Conservation (phyloP, 768 basidiomycete species). For the Hemileccinum impolitum region DNA sequence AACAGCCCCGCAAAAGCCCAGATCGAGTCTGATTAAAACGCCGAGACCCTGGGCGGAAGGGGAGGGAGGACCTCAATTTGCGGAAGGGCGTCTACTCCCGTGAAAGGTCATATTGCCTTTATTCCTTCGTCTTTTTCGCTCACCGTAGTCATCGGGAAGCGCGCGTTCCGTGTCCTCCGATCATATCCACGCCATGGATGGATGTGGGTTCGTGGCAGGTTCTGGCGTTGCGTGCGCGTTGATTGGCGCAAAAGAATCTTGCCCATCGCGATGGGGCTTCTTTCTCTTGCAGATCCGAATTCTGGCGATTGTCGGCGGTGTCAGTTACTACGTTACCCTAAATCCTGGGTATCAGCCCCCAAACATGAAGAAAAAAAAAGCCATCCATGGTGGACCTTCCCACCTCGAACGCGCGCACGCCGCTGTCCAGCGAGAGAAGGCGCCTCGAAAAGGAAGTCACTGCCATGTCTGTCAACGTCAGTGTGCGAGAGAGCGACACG, state of each 20-base stretch:
- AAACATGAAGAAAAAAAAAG: too few relatives aligned
- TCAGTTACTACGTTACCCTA: constrained; percentile 13
- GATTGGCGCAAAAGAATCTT: constrained; percentile 17
- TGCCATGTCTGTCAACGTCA: constrained; percentile 4
- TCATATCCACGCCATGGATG: not conserved
- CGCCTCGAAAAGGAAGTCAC: not conserved
- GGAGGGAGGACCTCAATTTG: not conserved
- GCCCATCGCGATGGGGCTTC: constrained; percentile 17
- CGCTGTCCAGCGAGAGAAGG: not conserved
- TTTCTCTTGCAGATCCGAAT: constrained; percentile 25
- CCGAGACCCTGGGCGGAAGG: too few relatives aligned
- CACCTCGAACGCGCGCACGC: not conserved
- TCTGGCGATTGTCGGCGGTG: constrained; percentile 27
- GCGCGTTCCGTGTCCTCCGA: constrained; percentile 12
- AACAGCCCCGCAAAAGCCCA: constrained; percentile 7
- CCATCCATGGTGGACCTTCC: not conserved
- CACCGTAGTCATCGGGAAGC: constrained; percentile 25
- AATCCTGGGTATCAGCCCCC: constrained; percentile 20
- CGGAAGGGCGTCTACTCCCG: constrained; percentile 6
- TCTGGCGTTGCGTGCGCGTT: not conserved
- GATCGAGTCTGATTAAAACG: constrained; percentile 19
- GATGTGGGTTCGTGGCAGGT: not conserved
- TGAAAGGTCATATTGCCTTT: constrained; percentile 20
- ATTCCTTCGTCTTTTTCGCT: not conserved
- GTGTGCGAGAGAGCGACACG: not conserved